Evolutionary conservation across 352 stramenopile genomes (phyloP), one percentile per base, ranked within the genome.

Genomic region (Pythium aristosporum): DNA sequence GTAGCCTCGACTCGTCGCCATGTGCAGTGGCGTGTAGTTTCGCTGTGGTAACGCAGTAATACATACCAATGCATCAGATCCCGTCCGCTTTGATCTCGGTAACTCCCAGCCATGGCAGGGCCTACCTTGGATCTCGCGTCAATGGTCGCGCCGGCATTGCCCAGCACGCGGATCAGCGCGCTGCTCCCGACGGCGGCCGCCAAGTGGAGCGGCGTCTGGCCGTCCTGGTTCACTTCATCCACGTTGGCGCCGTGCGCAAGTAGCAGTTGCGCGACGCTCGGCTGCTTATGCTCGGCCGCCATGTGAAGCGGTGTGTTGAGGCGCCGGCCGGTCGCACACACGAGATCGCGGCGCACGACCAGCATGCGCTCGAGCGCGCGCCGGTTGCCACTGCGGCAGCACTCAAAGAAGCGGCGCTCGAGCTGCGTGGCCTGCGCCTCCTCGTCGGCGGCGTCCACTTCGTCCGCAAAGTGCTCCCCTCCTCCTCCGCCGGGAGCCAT

Each of bases 171-270:
- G 25, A 66, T 66, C 37, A 66, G 53, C 39, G 50, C 42, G 5
- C 39, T 41, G 18, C 60, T 61, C 41, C 60, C 60, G 16, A 66
- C 60, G 12, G 60, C 60, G 16, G 60, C 60, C 12, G 60, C 60
- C 10, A 66, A 41, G 25, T 66, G 60, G 16, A 66, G 32, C 41
- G 60, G 50, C 34, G 60, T 66, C 60, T 66, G 60, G 41, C 60
- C 60, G 60, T 66, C 60, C 42, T 66, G 60, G 60, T 66, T 66
- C 50, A 66, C 60, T 55, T 66, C 50, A 52, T 66, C 51, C 7
- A 66, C 60, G 46, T 66, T 66, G 49, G 60, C 60, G n/a, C 60
- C 60, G 43, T 53, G 18, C 6, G 53, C 32, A 10, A 66, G 50
- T 41, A 66, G 51, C 39, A 66, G 5, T 20, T 66, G 50, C 28